These are phyloP conservation scores for Allium fistulosum DNA, from an alignment of 106 monocot genomes.

Conservation along the genomic window DNA sequence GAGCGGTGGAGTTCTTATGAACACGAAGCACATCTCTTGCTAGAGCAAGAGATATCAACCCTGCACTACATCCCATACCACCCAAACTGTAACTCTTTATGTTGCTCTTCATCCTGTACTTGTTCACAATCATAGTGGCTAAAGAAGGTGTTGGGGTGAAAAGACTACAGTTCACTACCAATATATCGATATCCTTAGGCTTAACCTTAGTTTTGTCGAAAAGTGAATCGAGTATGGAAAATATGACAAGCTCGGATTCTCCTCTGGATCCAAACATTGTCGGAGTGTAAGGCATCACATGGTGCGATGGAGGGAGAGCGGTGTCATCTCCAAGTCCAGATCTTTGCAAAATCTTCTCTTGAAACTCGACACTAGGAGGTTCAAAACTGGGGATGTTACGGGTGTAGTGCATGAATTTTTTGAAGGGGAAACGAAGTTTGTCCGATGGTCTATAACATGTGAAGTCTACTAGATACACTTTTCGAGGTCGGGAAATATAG, in stretches of 20 bases:
- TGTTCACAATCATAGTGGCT: neutral
- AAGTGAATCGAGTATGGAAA: conserved; percentile 2
- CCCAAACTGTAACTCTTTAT: neutral
- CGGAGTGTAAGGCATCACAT: conserved; percentile 5
- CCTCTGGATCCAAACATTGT: conserved; percentile 7
- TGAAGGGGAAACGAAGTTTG: conserved; percentile 2
- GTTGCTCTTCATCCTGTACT: conserved; percentile 2
- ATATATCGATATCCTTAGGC: neutral
- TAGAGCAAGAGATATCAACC: neutral
- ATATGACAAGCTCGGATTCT: conserved; percentile 16
- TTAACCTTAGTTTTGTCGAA: neutral
- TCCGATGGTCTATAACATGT: conserved; percentile 16
- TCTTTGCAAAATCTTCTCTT: conserved; percentile 21
- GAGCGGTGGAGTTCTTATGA: neutral
- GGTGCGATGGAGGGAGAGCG: conserved; percentile 21
- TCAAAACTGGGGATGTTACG: conserved; percentile 3
- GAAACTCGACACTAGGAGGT: conserved; percentile 15
- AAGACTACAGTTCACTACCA: conserved; percentile 8
- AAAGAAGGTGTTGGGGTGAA: neutral
- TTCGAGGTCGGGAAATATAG: conserved; percentile 12
- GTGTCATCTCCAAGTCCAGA: conserved; percentile 28
- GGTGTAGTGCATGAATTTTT: conserved; percentile 13
- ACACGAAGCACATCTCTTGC: neutral
- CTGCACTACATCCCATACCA: conserved; percentile 6
- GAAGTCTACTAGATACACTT: conserved; percentile 24